Conservation (phyloP, 2,329 filamentous ascomycete species). For the Pseudogymnoascus sp. region DNA sequence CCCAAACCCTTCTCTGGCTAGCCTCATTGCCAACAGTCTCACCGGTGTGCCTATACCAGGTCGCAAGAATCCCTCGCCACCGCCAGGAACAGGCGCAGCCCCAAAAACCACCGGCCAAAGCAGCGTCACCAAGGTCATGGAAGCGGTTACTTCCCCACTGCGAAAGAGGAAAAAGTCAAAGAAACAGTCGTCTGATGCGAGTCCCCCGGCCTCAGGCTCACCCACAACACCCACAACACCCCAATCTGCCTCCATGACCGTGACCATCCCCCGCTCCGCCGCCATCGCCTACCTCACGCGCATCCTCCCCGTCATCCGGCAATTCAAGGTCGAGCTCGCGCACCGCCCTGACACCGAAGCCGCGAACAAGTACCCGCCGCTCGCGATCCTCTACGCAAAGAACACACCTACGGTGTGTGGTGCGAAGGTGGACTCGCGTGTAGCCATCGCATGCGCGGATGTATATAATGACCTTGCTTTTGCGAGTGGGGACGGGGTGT, state of each 20-base stretch:
- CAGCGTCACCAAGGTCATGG: background rate
- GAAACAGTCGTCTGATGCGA: background rate
- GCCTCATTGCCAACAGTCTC: conserved; percentile 31
- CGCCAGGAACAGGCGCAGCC: background rate
- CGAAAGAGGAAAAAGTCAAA: background rate
- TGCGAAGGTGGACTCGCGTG: conserved; percentile 64
- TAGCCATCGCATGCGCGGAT: conserved; percentile 68
- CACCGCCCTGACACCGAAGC: conserved; percentile 52
- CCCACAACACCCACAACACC: background rate
- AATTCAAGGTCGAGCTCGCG: conserved; percentile 69
- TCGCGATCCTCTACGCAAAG: conserved; percentile 80
- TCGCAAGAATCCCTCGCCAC: conserved; percentile 20
- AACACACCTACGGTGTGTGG: conserved; percentile 78
- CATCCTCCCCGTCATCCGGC: conserved; percentile 62
- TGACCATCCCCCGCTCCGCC: conserved; percentile 28
- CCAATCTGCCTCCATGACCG: conserved; percentile 24
- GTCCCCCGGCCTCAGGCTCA: background rate
- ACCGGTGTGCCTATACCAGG: conserved; percentile 23
- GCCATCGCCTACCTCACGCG: conserved; percentile 62
- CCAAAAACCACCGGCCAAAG: background rate
- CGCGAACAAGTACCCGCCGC: conserved; percentile 72
- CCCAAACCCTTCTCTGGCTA: conserved; percentile 22
- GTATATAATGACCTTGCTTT: conserved; percentile 84
- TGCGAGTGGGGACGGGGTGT: conserved; percentile 81
- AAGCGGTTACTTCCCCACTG: background rate